Evolutionary conservation across 768 basidiomycete species (phyloP).

Genomic region (Mycena leptocephala): DNA sequence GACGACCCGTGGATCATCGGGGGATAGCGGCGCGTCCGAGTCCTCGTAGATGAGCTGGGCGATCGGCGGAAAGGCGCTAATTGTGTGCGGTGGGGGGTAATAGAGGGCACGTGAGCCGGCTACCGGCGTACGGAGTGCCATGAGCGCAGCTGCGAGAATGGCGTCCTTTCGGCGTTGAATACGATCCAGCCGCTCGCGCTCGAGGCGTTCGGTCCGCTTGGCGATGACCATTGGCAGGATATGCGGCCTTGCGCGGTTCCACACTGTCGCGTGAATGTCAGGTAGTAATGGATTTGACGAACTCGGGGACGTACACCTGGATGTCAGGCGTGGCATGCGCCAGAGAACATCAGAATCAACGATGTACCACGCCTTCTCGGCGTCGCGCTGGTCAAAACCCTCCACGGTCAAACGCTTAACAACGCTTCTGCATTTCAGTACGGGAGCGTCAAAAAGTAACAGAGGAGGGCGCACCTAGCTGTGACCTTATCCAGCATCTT

Average conservation of each 20-base stretch:
- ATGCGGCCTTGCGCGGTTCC: conserved; percentile 9
- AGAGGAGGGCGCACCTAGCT: not conserved
- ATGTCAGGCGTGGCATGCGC: conserved; percentile 21
- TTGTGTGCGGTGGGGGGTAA: conserved; percentile 4
- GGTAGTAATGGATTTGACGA: no score
- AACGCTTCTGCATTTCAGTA: not conserved
- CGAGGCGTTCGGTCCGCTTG: not conserved
- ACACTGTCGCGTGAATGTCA: not conserved
- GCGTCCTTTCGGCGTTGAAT: not conserved
- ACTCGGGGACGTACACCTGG: not conserved
- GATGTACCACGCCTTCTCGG: not conserved
- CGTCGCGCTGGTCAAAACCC: not conserved
- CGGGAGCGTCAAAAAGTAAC: not conserved
- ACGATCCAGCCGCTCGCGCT: not conserved
- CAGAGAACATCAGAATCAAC: not conserved
- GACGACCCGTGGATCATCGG: not conserved
- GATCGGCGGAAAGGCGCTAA: conserved; percentile 6
- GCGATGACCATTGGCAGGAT: not conserved
- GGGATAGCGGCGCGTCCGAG: not conserved
- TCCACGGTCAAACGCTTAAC: not conserved
- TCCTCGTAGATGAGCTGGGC: not conserved
- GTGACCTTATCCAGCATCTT: not conserved
- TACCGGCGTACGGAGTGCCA: not conserved
- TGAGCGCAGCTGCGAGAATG: not conserved
- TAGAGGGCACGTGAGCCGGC: not conserved